Evolutionary conservation across 73 alveolate genomes (phyloP).

Genomic region (Stentor roeselii): DNA sequence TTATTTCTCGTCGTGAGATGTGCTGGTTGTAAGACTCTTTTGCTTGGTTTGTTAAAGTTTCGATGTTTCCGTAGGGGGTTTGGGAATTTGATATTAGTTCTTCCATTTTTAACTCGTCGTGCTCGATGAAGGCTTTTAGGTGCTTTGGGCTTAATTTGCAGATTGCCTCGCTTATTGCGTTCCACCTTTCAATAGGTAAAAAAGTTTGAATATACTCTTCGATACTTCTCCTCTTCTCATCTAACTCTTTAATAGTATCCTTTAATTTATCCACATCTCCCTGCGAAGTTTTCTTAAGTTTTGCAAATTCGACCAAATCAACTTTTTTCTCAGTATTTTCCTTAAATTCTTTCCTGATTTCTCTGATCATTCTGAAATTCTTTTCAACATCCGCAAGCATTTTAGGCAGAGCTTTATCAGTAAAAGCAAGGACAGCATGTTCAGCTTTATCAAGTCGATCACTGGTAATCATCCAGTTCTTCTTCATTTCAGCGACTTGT

Average conservation of each 20-base stretch:
- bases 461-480: not conserved
- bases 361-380: not conserved
- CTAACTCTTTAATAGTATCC: not conserved
- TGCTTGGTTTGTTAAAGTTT: not conserved
- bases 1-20: not conserved
- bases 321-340: not conserved
- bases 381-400: slow-evolving; percentile 8
- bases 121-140: not conserved
- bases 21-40: not conserved
- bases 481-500: not conserved
- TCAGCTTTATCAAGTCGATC: not conserved
- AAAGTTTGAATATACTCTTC: not conserved
- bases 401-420: not conserved
- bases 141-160: not conserved
- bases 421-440: not conserved
- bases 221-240: not conserved
- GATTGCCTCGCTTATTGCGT: not conserved
- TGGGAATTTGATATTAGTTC: too few relatives aligned
- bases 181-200: not conserved
- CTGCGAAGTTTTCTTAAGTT: not conserved
- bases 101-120: not conserved
- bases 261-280: not conserved
- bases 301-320: not conserved
- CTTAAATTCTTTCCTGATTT: not conserved
- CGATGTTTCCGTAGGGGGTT: not conserved